Base-by-base conservation (phyloP, 2,329 filamentous ascomycete genomes). In the Ilyonectria sp. region DNA sequence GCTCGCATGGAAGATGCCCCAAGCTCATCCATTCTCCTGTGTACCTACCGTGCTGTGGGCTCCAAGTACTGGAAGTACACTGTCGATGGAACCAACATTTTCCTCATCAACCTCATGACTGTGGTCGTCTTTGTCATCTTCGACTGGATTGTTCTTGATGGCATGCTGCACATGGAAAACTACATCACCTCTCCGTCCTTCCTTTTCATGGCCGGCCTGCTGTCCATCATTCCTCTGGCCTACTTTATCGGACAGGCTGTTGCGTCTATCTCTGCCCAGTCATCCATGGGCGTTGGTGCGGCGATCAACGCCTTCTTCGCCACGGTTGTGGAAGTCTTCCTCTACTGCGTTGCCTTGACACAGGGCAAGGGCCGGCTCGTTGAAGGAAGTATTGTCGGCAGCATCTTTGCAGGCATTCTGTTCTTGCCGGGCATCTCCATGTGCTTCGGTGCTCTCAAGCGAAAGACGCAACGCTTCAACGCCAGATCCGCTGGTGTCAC, bases 51-150 rank as follows among this genome's bases (percentile, higher is more conserved):
- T 65, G 96, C 96, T 49, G 95, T 97, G 13, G 96, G 96, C 13
- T 86, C 91, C 73, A 95, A 95, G 80, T 99, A 99, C 85, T 99
- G 97, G 95, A 99, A 99, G 83, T 99, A 99, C 82, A 99, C 96
- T 4, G 87, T 99, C 65, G 96, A 99, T 78, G 97, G 96, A 62
- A 99, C 96, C 68, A 99, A 99, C 82, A 97, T 99, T 78, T 98
- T 99, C 83, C 90, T 99, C 72, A 98, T 99, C 85, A 99, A 99
- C 79, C 88, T 99, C 64, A 94, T 98, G 83, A 92, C 90, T 13
- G 89, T 99, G 19, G 96, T 99, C n/a, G 84, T 93, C 26, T 98
- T 99, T 78, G 93, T 95, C 76, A 97, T 99, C 69, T 90, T 97
- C 71, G 96, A 99, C 84, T 98, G 95, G 86, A 91, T 91, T 67